A percentile compares a stretch with the other conserved stretches of the same genome.
These are phyloP conservation scores for Phytopythium boreale DNA, from an alignment of 352 stramenopile species.

Conservation along the genomic window DNA sequence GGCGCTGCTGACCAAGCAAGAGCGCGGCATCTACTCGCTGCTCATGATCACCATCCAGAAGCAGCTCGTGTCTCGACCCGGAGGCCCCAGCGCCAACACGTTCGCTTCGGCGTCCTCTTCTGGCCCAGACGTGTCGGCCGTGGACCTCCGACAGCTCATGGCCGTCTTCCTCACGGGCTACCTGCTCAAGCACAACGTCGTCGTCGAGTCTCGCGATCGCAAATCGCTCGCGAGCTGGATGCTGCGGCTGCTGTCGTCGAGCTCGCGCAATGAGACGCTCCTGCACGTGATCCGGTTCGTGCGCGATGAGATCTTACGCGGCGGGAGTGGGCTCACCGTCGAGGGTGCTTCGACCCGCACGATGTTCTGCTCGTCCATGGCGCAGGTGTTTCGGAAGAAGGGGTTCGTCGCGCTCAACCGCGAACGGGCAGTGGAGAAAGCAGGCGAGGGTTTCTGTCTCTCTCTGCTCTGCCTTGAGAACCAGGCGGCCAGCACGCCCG, in stretches of 20 bases:
- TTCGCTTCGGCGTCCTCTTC: constrained; percentile 12
- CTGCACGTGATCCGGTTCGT: constrained; percentile 65
- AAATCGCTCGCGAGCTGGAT: constrained; percentile 67
- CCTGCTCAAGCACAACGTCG: constrained; percentile 49
- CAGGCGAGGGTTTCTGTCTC: not conserved
- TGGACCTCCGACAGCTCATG: constrained; percentile 75
- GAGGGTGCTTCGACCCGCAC: not conserved
- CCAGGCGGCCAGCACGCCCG: not conserved
- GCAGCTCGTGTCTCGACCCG: constrained; percentile 52
- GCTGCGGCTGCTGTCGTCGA: constrained; percentile 57
- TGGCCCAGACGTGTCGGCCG: constrained; percentile 17
- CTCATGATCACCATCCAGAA: constrained; percentile 88
- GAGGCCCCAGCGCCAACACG: constrained; percentile 15
- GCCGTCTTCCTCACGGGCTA: constrained; percentile 72
- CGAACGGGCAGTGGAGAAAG: constrained; percentile 9
- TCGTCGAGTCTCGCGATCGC: constrained; percentile 53
- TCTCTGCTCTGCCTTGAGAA: not conserved
- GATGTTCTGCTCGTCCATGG: constrained; percentile 26
- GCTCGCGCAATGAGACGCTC: constrained; percentile 56
- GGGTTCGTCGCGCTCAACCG: constrained; percentile 24
- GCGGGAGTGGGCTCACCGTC: not conserved
- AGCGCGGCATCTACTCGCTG: constrained; percentile 65
- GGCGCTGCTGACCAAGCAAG: constrained; percentile 57
- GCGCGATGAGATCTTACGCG: constrained; percentile 34
- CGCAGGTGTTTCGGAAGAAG: constrained; percentile 50